Evolutionary conservation across 805 yeast genomes (phyloP).

Genomic region (Candida sphagnicola): DNA sequence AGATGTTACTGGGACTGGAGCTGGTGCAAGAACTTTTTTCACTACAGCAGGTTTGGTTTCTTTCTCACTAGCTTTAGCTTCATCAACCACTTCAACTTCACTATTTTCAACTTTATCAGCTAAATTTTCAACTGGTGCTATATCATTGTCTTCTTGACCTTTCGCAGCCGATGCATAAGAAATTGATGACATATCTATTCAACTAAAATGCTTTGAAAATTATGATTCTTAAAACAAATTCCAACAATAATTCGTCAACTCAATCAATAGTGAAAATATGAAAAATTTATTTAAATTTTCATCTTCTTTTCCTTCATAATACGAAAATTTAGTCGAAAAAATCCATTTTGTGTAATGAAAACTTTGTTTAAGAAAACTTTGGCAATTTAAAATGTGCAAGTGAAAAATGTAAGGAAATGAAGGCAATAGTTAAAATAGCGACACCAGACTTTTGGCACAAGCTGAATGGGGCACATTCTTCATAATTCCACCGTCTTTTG

Average conservation of each 20-base stretch:
- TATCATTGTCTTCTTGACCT: conserved; percentile 3
- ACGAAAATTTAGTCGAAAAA: conserved; percentile 1
- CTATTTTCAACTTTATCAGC: conserved; percentile 1
- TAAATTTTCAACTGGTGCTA: conserved; percentile 5
- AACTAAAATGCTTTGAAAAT: neutral
- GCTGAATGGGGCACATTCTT: no score
- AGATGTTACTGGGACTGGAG: conserved; percentile 41
- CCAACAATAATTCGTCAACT: neutral
- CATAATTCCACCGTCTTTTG: no score
- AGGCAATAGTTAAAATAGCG: no score
- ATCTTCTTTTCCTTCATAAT: neutral
- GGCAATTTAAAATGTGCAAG: neutral
- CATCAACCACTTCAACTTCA: conserved; percentile 7
- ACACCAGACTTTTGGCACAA: no score
- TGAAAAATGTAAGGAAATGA: neutral
- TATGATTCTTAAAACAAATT: neutral
- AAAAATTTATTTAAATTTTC: neutral
- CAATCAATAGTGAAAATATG: neutral
- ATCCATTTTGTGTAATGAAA: conserved; percentile 1
- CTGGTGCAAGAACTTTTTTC: conserved; percentile 39
- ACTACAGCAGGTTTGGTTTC: conserved; percentile 10
- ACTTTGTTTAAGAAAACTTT: conserved; percentile 1
- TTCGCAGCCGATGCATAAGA: conserved; percentile 3
- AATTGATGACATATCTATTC: conserved; percentile 4
- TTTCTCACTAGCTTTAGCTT: conserved; percentile 5